phyloP scores from a whole-genome alignment of 345 rosid genomes.

The Aurinia saxatilis region DNA sequence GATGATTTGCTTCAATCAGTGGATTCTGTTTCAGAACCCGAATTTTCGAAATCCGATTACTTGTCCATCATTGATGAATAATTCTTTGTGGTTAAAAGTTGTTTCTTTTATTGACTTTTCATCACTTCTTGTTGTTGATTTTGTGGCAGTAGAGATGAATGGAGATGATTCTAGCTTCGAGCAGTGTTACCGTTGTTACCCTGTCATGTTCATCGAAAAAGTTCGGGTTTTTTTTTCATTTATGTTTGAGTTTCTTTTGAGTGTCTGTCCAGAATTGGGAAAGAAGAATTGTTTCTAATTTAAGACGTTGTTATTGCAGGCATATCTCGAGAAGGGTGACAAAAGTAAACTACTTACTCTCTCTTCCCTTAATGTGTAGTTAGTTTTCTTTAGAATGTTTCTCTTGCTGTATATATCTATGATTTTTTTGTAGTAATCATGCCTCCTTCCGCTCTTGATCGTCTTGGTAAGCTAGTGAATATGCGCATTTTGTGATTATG shows the following conservation, averaged over 20 bases:
- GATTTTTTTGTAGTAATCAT: conserved; percentile 41
- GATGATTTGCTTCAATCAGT: conserved; percentile 17
- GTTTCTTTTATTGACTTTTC: background rate
- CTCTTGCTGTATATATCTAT: background rate
- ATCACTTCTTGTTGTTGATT: background rate
- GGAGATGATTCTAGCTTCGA: conserved; percentile 32
- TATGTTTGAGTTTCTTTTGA: too few species aligned
- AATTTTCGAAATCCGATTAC: background rate
- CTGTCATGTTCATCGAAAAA: conserved; percentile 60
- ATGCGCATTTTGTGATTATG: too few species aligned
- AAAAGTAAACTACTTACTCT: conserved; percentile 33
- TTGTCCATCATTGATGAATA: background rate
- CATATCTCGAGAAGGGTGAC: conserved; percentile 63
- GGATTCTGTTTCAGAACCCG: background rate
- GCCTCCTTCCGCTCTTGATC: conserved; percentile 74
- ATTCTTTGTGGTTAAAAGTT: background rate
- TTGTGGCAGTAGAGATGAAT: conserved; percentile 31
- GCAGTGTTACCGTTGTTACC: conserved; percentile 53
- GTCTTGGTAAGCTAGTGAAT: conserved; percentile 40
- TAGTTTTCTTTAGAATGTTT: background rate
- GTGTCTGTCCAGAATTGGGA: too few species aligned
- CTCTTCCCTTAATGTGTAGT: background rate
- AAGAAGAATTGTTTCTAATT: background rate
- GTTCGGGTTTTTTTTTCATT: conserved; percentile 12
- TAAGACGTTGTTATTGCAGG: conserved; percentile 28